phyloP scores from a whole-genome alignment of 257 asterid species.

The Scutellaria barbata region DNA sequence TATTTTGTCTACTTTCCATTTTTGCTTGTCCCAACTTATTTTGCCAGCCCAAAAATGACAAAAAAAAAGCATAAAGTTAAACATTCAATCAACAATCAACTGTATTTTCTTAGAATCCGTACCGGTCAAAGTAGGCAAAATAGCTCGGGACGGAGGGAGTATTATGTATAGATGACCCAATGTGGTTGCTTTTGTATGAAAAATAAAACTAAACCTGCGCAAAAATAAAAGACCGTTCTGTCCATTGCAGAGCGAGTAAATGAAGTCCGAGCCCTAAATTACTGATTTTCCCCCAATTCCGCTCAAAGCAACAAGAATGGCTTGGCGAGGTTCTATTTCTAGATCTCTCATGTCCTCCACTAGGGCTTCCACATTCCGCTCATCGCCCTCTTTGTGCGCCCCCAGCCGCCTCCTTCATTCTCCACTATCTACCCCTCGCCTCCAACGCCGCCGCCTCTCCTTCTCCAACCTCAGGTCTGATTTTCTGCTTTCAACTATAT shows the following conservation, averaged over 20 bases:
- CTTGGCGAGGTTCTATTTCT: slow-evolving; percentile 84
- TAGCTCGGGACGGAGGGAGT: no score
- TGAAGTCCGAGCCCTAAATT: not conserved
- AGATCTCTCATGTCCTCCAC: slow-evolving; percentile 70
- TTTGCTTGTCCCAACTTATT: no score
- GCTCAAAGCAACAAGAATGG: slow-evolving; percentile 49
- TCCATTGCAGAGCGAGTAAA: not conserved
- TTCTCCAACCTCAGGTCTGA: slow-evolving; percentile 66
- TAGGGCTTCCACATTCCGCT: slow-evolving; percentile 66
- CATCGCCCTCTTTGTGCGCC: slow-evolving; percentile 52
- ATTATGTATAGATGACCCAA: no score
- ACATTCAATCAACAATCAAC: no score
- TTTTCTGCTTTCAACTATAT: not conserved
- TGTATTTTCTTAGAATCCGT: no score
- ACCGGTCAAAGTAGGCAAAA: no score
- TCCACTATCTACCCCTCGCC: slow-evolving; percentile 37
- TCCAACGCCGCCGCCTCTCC: slow-evolving; percentile 60
- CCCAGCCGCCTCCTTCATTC: slow-evolving; percentile 56
- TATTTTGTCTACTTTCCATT: no score
- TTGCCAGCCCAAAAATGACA: no score
- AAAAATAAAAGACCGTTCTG: not conserved
- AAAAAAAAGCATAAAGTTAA: no score
- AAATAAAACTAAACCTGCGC: no score
- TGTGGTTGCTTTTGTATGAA: no score
- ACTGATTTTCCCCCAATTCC: slow-evolving; percentile 17